Percentiles rank a stretch among this genome's conserved stretches.
Conservation (phyloP, 805 yeast species). For the Saccharomyces jurei region DNA sequence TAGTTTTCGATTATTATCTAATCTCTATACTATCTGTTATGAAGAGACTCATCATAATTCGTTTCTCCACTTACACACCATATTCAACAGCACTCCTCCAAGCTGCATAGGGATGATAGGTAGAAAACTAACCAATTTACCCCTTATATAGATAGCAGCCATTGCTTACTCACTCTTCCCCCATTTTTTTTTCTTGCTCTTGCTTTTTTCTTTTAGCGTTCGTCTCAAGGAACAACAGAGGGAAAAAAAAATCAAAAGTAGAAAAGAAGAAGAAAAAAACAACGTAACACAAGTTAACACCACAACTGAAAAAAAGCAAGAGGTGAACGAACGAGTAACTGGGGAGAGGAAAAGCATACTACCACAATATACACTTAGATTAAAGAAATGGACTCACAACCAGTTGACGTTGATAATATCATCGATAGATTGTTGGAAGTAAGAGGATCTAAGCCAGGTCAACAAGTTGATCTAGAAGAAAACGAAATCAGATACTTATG, state of each 20-base stretch:
- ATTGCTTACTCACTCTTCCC: background rate
- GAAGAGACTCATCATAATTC: background rate
- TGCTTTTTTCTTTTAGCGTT: background rate
- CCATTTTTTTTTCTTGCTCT: background rate
- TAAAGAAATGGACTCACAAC: slow-evolving; percentile 41
- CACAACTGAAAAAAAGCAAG: slow-evolving; percentile 4
- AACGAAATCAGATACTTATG: slow-evolving; percentile 91
- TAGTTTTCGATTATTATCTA: background rate
- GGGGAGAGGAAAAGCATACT: background rate
- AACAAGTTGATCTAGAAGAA: slow-evolving; percentile 88
- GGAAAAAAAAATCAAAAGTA: background rate
- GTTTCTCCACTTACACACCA: background rate
- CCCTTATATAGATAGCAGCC: background rate
- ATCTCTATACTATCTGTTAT: background rate
- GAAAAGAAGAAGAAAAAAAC: slow-evolving; percentile 1
- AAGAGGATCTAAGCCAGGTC: slow-evolving; percentile 97
- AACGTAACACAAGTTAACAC: background rate
- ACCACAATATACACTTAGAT: background rate
- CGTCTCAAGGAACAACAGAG: background rate
- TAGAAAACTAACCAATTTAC: background rate
- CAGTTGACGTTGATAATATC: slow-evolving; percentile 93
- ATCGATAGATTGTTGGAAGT: slow-evolving; percentile 95
- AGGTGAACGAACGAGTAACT: background rate
- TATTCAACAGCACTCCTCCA: background rate
- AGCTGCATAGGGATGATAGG: background rate